Evolutionary conservation across 2,329 filamentous ascomycete genomes (phyloP), one percentile per base, ranked within the genome.

Genomic region (Fusarium paranaense): DNA sequence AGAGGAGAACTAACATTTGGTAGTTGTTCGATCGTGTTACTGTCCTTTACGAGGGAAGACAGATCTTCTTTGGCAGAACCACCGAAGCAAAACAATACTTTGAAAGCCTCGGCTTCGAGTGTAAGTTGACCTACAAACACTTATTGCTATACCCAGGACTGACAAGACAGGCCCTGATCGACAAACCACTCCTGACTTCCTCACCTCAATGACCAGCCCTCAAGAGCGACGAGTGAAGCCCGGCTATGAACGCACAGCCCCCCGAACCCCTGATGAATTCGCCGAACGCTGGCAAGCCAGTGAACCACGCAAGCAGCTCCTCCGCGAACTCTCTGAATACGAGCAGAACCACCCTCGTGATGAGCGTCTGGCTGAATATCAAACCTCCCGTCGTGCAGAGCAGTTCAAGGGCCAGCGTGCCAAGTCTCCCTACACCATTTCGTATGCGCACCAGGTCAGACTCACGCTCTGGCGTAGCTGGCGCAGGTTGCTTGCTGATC

Each of bases 11-110:
- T 32, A 32, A 32, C 9, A 32, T 10, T 10, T 32, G 30, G 79
- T 83, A 87, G 74, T 76, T 90, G 1, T 93, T 94, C 71, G 91
- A 94, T 81, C 92, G 93, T 72, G 92, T 91, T 0, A 84, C 91
- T 2, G 85, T 94, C 0, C 84, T 94, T 2, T 92, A 93, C 76
- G 89, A 93, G 69, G 92, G 92, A 1, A 87, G 89, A 62, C 91
- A 92, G 75, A 90, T 93, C 63, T 94, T 88, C 82, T 94, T 91
- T 73, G 92, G 92, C 2, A 84, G 83, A 5, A 87, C 86, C 0
- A 82, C 84, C 4, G 83, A 88, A 3, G 92, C 91, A 0, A 91
- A 87, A 71, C 77, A 83, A 5, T 93, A 91, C 79, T 94, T 94
- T 76, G 83, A 90, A 67, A 82, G 86, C 0, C 45, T 79, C 0